Evolutionary conservation across 139 green algal species (phyloP).

Genomic region (Deuterostichococcus epilithicus): DNA sequence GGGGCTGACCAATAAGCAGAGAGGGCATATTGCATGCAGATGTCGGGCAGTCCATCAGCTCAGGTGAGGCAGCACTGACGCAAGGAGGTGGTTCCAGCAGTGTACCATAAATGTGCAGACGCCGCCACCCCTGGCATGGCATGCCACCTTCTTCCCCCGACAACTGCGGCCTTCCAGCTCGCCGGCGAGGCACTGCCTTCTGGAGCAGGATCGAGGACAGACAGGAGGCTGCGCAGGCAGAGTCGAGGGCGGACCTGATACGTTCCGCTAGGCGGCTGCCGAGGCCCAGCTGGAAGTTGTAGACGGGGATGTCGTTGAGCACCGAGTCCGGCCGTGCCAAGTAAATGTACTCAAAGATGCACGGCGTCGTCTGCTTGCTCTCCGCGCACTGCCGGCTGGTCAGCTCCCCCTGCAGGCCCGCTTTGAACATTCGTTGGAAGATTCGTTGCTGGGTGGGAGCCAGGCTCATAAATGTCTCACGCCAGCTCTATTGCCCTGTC

Average conservation of each 20-base stretch:
- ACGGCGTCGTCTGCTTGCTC: slow-evolving; percentile 64
- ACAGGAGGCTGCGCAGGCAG: background rate
- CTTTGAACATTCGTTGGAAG: background rate
- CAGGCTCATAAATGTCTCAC: no score
- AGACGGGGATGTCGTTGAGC: slow-evolving; percentile 95
- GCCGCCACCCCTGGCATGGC: no score
- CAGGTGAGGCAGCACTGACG: no score
- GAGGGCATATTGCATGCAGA: no score
- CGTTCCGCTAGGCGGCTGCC: slow-evolving; percentile 70
- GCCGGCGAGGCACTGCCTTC: background rate
- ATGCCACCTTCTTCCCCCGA: no score
- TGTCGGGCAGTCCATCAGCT: no score
- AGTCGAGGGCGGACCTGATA: slow-evolving; percentile 50
- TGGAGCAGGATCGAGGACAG: no score
- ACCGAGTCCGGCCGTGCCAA: slow-evolving; percentile 84
- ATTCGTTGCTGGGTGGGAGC: no score
- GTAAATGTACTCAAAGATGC: slow-evolving; percentile 99
- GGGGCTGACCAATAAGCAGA: no score
- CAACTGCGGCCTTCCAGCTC: background rate
- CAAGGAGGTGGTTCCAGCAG: no score
- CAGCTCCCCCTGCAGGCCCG: slow-evolving; percentile 62
- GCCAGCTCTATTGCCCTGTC: no score
- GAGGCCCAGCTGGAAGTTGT: slow-evolving; percentile 94
- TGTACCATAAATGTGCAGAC: no score
- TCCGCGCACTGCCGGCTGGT: slow-evolving; percentile 61